Base-by-base conservation (phyloP, 768 basidiomycete species). In the Mycena leptocephala region DNA sequence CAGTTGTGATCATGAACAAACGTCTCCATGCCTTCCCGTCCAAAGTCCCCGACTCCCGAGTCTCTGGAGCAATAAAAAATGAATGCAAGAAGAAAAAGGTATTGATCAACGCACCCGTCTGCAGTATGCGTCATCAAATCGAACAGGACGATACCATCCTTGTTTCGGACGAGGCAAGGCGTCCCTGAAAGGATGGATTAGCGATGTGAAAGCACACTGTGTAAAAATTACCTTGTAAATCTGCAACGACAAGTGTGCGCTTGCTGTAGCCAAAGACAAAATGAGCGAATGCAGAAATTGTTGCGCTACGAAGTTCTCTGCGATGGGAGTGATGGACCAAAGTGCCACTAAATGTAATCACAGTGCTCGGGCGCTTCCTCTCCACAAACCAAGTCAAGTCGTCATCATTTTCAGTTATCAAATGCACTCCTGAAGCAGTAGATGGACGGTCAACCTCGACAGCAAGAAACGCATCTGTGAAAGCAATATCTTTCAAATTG, bases 331-430 rank as follows among this genome's bases (percentile, higher is more conserved):
- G 43, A 30, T 66, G 65, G 16, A 51, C 37, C 32, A 66, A 28
- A 28, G 63, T 65, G 3, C 63, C 63, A 48, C 26, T 65, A 33
- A 46, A 65, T n/a, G 46, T 65, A 24, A 39, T 51, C 5, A 66
- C 65, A 33, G 43, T 66, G 7, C 28, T 35, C 4, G 65, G 65
- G 10, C 65, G 65, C 48, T 53, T 66, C 9, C 33, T 26, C 20
- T 66, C 65, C 9, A 66, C 33, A 18, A 66, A 28, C 65, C 65
- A 66, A 33, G 65, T 66, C 43, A 66, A 11, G 4, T 46, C 65
- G 7, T 35, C 32, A 16, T 39, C 48, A 41, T 41, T 5, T 48
- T 43, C 43, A 28, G 61, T 63, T 14, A 63, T 41, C 13, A 43
- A 6, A 13, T 20, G 61, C 20, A 63, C 39, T 13, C 24, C 37